These are phyloP conservation scores for Ceratobasidium sp. DNA, from an alignment of 1,284 basidiomycete genomes.

Conservation along the genomic window DNA sequence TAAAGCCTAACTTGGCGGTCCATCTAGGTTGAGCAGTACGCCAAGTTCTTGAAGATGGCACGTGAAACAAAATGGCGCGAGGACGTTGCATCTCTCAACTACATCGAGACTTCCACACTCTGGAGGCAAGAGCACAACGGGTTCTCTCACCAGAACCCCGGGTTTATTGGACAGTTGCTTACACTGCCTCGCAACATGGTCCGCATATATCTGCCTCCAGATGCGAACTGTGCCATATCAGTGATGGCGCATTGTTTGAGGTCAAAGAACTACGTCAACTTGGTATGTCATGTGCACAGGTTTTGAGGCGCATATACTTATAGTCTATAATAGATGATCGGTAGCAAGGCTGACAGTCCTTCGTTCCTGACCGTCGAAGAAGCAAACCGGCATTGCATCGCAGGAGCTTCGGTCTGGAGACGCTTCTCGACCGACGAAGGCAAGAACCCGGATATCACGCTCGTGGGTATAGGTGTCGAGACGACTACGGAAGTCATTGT, in stretches of 20 bases:
- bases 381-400: conserved; percentile 68
- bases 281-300: conserved; percentile 47
- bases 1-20: conserved; percentile 50
- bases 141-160: conserved; percentile 86
- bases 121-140: conserved; percentile 71
- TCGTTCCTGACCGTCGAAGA: conserved; percentile 41
- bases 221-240: conserved; percentile 84
- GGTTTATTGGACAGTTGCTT: conserved; percentile 83
- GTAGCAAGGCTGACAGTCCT: conserved; percentile 42
- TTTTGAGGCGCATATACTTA: not conserved
- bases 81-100: conserved; percentile 78
- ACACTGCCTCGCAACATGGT: conserved; percentile 76
- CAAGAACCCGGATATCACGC: conserved; percentile 70
- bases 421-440: conserved; percentile 75
- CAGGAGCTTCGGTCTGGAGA: conserved; percentile 78
- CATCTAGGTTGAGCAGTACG: conserved; percentile 66
- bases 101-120: conserved; percentile 81
- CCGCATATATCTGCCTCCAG: conserved; percentile 88
- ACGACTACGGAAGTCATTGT: conserved; percentile 75
- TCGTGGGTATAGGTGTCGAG: conserved; percentile 78
- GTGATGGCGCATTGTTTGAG: conserved; percentile 79
- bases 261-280: conserved; percentile 83
- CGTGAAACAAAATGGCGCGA: conserved; percentile 79
- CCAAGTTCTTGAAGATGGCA: conserved; percentile 85
- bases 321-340: conserved; percentile 38